Evolutionary conservation across 495 filamentous ascomycete species (phyloP).

Genomic region (Tuber melanosporum): DNA sequence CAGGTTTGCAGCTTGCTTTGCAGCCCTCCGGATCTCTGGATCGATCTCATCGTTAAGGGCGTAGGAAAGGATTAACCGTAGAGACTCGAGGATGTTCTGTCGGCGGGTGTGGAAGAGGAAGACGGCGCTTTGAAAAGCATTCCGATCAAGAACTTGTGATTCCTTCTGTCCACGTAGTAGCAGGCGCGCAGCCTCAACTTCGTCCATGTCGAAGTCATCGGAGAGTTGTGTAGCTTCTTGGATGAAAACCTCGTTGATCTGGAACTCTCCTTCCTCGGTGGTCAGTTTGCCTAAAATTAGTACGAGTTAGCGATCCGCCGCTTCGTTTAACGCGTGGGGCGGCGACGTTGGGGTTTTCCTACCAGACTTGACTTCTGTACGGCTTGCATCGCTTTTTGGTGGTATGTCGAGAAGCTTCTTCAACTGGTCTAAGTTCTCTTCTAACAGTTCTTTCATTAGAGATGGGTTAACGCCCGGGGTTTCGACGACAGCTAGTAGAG

Average conservation of each 20-base stretch:
- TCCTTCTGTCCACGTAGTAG: conserved; percentile 63
- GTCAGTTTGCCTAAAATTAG: conserved; percentile 58
- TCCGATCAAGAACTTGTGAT: conserved; percentile 57
- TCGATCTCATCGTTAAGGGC: conserved; percentile 55
- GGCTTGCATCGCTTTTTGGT: conserved; percentile 40
- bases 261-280: conserved; percentile 63
- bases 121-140: conserved; percentile 64
- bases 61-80: conserved; percentile 66
- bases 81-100: conserved; percentile 69
- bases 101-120: conserved; percentile 79
- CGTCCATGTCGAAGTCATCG: conserved; percentile 82
- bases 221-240: conserved; percentile 70
- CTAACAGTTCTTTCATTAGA: conserved; percentile 58
- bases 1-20: conserved; percentile 43
- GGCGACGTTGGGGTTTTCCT: conserved; percentile 41
- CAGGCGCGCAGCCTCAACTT: conserved; percentile 69
- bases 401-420: conserved; percentile 70
- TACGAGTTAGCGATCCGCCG: conserved; percentile 19
- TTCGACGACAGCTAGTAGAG: conserved; percentile 29
- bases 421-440: conserved; percentile 64
- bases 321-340: conserved; percentile 9
- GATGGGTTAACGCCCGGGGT: conserved; percentile 20
- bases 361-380: conserved; percentile 55
- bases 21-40: conserved; percentile 43
- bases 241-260: conserved; percentile 80